Base-by-base conservation (phyloP, 192 early-diverging fungal species). In the Gonapodya prolifera region DNA sequence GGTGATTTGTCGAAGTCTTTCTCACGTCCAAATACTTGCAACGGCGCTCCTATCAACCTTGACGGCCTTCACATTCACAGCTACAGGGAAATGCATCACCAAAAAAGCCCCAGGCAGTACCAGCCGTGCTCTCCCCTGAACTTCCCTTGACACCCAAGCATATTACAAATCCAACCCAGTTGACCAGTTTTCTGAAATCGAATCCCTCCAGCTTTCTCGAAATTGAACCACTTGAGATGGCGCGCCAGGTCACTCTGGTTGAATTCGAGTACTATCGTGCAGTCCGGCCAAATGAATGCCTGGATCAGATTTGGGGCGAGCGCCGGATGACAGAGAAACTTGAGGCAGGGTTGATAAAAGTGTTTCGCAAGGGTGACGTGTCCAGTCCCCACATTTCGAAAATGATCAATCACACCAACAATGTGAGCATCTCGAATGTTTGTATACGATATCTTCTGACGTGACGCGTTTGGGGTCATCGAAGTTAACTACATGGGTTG, bases 331-430 rank as follows among this genome's bases (percentile, higher is more conserved):
- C 45, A 8, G 45, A 76, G 70, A 73, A 76, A 0, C 35, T 30
- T 31, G 70, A 71, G 76, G 70, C 30, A 23, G 35, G 2, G 18
- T 32, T 69, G 13, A 76, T 69, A 28, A 69, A 69, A 34, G 0
- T 35, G 33, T 31, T 70, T 13, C 31, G 29, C 2, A 70, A 71
- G 76, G 70, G 23, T 8, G 45, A 16, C 45, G 0, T 76, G 70
- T 76, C 45, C 23, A 23, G 45, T 23, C 70, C 70, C 1, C 31
- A 80, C 33, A 85, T 86, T 35, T 73, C 80, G 2, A 80, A 80
- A 75, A 85, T 89, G 83, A 89, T 89, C 35, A 2, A 45, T 18
- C 87, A 89, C 75, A 89, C 88, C 0, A 89, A 89, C 76, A 34
- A 79, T 30, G 87, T 88, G 77, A 77, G 81, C 76, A 23, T 23